Base-by-base conservation (phyloP, 2,329 filamentous ascomycete species). In the Cladophialophora chaetospira region DNA sequence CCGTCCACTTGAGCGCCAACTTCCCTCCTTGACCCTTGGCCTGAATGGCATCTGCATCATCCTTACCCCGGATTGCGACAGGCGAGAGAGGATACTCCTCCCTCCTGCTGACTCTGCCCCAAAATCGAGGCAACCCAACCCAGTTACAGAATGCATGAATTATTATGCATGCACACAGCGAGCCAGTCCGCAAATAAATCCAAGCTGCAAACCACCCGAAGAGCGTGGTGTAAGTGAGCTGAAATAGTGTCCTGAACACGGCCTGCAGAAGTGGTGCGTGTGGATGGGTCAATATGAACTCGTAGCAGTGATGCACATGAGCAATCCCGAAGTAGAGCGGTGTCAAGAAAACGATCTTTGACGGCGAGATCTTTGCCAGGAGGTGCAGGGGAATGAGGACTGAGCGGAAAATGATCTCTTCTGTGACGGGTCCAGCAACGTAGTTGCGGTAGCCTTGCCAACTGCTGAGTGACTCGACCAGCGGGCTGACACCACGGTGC, bases 141-240 rank as follows among this genome's bases (percentile, higher is more conserved):
- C 83, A 88, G 70, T 99, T 99, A 76, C 94, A 99, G 70, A 97
- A 94, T 8, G 84, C 82, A 69, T 99, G 94, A 4, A 89, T 87
- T 17, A 86, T 69, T 51, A 93, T 86, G 28, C 88, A 88, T 10
- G 88, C 86, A 36, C 87, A 79, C 35, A 97, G 74, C 45, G 88
- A 95, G 3, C 91, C 91, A 0, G 91, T 95, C 31, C 93, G 86
- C 17, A 99, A 70, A 68, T 88, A 96, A 17, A 97, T 68, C 67
- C 97, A 99, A 0, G 90, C 91, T 3, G 89, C 92, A 73, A 94
- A 96, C 73, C 91, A 91, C 60, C 94, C 94, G 68, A 99, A 99
- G 4, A 97, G 73, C 5, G 90, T 92, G 0, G 94, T 99, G 73
- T 96, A 99, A 3, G 82, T 79, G 67, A 99, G 88, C 70, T 97